Evolutionary conservation across 495 filamentous ascomycete genomes (phyloP).

Genomic region (Talaromyces liani): DNA sequence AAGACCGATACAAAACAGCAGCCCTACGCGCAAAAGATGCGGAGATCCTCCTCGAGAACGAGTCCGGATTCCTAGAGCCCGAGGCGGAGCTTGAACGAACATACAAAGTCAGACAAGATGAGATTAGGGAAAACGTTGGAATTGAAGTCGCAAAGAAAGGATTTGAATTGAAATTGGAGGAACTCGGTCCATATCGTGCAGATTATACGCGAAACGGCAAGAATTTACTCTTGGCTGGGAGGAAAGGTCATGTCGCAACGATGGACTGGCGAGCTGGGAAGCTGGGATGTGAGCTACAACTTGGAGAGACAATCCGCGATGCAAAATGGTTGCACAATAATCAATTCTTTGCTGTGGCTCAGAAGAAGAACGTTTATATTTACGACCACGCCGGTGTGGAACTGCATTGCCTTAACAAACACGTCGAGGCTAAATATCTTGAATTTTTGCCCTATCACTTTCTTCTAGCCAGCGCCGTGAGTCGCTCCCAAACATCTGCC

Average conservation of each 20-base stretch:
- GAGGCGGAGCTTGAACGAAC: conserved; percentile 85
- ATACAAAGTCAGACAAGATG: conserved; percentile 83
- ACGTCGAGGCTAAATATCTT: conserved; percentile 87
- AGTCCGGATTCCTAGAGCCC: conserved; percentile 79
- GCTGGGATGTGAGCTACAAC: conserved; percentile 81
- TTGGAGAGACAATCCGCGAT: conserved; percentile 83
- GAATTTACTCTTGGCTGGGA: conserved; percentile 73
- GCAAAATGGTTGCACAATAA: conserved; percentile 92
- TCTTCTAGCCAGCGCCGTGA: conserved; percentile 75
- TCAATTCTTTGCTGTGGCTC: conserved; percentile 92
- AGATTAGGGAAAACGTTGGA: conserved; percentile 67
- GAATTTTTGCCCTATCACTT: conserved; percentile 97
- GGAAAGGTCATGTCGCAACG: conserved; percentile 91
- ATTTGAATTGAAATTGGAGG: conserved; percentile 79
- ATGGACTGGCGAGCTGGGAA: conserved; percentile 96
- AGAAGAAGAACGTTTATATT: conserved; percentile 95
- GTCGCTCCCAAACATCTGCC: conserved; percentile 15
- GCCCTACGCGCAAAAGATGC: conserved; percentile 81
- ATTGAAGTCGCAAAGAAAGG: conserved; percentile 83
- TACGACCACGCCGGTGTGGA: conserved; percentile 88
- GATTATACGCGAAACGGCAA: conserved; percentile 89
- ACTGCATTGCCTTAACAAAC: conserved; percentile 80
- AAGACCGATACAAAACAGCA: conserved; percentile 75
- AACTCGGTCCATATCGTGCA: conserved; percentile 74
- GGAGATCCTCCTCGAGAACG: conserved; percentile 86